Percentiles rank a stretch among this genome's conserved stretches.
These are phyloP conservation scores for Gossypium lobatum DNA, from an alignment of 441 rosid species.

Conservation along the genomic window DNA sequence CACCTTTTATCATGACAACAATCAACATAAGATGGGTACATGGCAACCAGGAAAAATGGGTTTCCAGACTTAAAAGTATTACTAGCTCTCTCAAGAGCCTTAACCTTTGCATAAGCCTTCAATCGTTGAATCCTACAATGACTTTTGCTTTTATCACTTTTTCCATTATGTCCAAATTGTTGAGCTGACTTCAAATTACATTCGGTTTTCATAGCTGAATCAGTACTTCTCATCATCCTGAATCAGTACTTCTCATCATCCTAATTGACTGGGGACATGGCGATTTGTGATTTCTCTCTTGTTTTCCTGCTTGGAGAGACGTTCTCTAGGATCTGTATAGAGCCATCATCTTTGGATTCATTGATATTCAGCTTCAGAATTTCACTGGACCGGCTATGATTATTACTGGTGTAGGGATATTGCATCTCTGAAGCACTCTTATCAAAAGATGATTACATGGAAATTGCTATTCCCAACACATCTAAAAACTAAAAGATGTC, in stretches of 20 bases:
- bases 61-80: constrained; percentile 16
- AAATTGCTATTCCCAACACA: background rate
- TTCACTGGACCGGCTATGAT: background rate
- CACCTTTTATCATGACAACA: background rate
- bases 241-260: too few relatives aligned
- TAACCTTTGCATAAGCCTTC: background rate
- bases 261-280: background rate
- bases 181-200: background rate
- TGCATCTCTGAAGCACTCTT: background rate
- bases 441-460: constrained; percentile 7
- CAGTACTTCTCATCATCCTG: background rate
- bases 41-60: constrained; percentile 18
- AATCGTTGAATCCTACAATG: background rate
- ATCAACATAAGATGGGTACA: constrained; percentile 5
- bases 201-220: constrained; percentile 7
- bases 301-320: background rate
- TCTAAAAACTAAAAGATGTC: constrained; percentile 11
- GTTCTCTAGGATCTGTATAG: background rate
- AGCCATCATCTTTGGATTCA: background rate
- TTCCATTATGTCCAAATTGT: background rate
- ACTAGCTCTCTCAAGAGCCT: constrained; percentile 15
- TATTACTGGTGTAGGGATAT: constrained; percentile 3
- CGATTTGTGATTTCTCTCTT: background rate
- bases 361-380: background rate
- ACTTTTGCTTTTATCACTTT: background rate